Evolutionary conservation across 1,284 basidiomycete species (phyloP).

Genomic region (Papiliotrema flavescens): DNA sequence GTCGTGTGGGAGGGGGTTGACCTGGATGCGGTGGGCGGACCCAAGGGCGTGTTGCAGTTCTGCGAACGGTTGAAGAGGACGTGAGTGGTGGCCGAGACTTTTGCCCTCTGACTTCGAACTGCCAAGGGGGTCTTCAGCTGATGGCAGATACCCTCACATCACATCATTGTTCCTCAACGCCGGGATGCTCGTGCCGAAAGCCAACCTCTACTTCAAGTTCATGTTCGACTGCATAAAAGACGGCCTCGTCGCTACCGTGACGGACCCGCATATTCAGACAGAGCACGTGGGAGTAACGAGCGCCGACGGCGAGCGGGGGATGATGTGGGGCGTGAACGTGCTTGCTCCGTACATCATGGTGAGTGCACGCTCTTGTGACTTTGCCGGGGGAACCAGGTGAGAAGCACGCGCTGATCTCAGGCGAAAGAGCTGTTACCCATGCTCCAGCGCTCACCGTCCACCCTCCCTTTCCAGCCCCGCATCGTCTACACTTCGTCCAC

Average conservation of each 20-base stretch:
- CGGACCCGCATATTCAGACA: constrained; percentile 60
- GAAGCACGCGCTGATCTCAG: constrained; percentile 16
- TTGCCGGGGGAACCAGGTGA: too few relatives aligned
- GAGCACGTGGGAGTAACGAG: constrained; percentile 63
- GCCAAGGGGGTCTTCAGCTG: background rate
- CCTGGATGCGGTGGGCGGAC: constrained; percentile 54
- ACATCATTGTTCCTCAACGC: constrained; percentile 81
- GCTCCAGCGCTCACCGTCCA: constrained; percentile 37
- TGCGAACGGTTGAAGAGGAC: constrained; percentile 56
- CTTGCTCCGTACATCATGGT: constrained; percentile 80
- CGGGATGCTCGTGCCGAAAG: constrained; percentile 64
- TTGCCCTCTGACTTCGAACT: too few relatives aligned
- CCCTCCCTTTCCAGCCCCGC: constrained; percentile 54
- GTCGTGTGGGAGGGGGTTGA: constrained; percentile 66
- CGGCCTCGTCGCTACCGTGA: constrained; percentile 54
- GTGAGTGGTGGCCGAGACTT: constrained; percentile 10
- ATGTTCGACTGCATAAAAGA: constrained; percentile 56
- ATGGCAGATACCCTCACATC: constrained; percentile 68
- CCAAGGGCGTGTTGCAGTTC: constrained; percentile 64
- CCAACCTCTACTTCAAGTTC: constrained; percentile 57
- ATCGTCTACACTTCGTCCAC: constrained; percentile 78
- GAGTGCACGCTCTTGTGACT: constrained; percentile 50
- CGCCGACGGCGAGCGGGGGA: constrained; percentile 66
- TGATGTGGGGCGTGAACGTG: constrained; percentile 80
- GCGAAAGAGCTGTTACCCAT: constrained; percentile 40